These are phyloP conservation scores for Penicillium sp. DNA, from an alignment of 2,329 filamentous ascomycete species.

Conservation along the genomic window DNA sequence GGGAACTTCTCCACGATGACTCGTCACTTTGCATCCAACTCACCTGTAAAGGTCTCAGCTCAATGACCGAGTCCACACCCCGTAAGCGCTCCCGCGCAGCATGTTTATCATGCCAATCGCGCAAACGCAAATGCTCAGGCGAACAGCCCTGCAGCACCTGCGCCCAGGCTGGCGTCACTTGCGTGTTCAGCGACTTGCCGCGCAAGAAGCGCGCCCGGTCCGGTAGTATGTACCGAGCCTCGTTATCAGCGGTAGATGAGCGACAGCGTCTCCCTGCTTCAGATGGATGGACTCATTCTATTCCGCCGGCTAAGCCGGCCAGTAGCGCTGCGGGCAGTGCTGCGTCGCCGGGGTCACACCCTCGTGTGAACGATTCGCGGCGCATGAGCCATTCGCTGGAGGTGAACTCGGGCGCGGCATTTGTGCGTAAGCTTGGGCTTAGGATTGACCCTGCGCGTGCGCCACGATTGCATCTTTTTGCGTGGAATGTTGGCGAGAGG, in stretches of 20 bases:
- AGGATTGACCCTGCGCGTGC: conserved; percentile 58
- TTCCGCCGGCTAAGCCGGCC: not conserved
- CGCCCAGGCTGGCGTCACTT: conserved; percentile 58
- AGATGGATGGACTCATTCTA: conserved; percentile 15
- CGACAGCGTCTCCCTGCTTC: conserved; percentile 7
- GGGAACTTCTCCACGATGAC: not conserved
- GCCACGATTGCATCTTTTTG: conserved; percentile 59
- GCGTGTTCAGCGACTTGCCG: conserved; percentile 49
- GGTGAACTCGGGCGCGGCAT: conserved; percentile 62
- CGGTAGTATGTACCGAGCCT: conserved; percentile 24
- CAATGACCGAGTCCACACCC: conserved; percentile 34
- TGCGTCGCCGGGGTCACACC: conserved; percentile 15
- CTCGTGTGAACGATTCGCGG: conserved; percentile 7
- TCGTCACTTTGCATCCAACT: not conserved
- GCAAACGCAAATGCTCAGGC: conserved; percentile 62
- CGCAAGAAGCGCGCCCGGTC: conserved; percentile 36
- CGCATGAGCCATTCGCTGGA: conserved; percentile 49
- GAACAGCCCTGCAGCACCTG: conserved; percentile 58
- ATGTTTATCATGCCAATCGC: conserved; percentile 57
- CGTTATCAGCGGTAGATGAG: conserved; percentile 18
- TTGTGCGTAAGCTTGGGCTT: conserved; percentile 57
- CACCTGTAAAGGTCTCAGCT: not conserved
- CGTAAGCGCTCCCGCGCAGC: conserved; percentile 51
- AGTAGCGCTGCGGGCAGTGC: conserved; percentile 4
- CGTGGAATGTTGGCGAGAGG: conserved; percentile 55